Conservation (phyloP, 805 yeast genomes). For the Ogataea siamensis region DNA sequence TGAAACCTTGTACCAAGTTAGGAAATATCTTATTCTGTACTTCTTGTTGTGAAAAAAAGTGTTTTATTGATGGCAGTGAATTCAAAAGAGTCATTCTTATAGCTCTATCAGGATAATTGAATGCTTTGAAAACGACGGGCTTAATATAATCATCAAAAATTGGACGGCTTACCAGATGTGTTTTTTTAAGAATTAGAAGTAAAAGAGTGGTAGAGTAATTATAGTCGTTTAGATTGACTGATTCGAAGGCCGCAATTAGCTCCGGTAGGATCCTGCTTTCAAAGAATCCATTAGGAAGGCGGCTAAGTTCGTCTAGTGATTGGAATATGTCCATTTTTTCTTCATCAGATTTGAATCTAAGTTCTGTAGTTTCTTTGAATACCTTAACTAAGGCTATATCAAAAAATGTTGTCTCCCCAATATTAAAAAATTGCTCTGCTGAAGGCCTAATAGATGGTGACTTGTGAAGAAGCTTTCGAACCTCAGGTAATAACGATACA, state of each 20-base stretch:
- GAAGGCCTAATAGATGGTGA: constrained; percentile 40
- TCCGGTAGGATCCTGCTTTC: constrained; percentile 71
- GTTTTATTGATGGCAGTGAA: constrained; percentile 54
- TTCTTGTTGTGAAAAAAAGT: constrained; percentile 52
- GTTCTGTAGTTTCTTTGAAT: constrained; percentile 51
- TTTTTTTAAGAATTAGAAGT: constrained; percentile 39
- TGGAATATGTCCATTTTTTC: constrained; percentile 52
- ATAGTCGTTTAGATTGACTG: constrained; percentile 21
- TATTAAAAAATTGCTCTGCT: constrained; percentile 35
- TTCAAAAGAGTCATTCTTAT: constrained; percentile 70
- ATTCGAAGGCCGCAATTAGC: constrained; percentile 45
- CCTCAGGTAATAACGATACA: constrained; percentile 33
- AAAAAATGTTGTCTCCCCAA: constrained; percentile 34
- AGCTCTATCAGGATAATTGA: constrained; percentile 69
- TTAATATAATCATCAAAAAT: constrained; percentile 43
- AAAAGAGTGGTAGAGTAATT: constrained; percentile 34
- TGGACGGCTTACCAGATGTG: constrained; percentile 31
- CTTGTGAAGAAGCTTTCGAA: constrained; percentile 40
- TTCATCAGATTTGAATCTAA: constrained; percentile 49
- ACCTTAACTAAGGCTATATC: constrained; percentile 50
- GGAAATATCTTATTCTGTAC: constrained; percentile 69
- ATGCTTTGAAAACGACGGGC: constrained; percentile 65
- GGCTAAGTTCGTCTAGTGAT: constrained; percentile 37
- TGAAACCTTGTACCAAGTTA: constrained; percentile 73
- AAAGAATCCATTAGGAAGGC: constrained; percentile 49